Conservation (phyloP, 768 basidiomycete genomes). For the Lactarius evosmus region DNA sequence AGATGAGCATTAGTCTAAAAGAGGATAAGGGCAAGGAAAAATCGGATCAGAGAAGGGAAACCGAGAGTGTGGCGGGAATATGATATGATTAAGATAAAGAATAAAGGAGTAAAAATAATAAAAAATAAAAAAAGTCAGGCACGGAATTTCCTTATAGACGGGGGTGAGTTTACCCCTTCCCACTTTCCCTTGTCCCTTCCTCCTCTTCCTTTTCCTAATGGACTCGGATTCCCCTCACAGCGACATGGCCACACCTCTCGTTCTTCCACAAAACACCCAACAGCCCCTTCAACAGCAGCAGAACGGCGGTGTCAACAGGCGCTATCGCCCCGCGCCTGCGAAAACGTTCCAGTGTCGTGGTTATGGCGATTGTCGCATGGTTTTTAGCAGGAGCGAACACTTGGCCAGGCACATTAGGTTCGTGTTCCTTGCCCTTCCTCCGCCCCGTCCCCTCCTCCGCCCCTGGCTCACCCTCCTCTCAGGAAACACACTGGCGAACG, state of each 20-base stretch:
- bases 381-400: conserved; percentile 94
- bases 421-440: conserved; percentile 35
- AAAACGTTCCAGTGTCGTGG: conserved; percentile 96
- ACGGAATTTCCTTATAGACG: conserved; percentile 25
- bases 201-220: conserved; percentile 12
- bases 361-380: conserved; percentile 94
- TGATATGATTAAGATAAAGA: background rate
- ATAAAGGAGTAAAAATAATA: conserved; percentile 19
- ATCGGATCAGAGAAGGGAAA: conserved; percentile 5
- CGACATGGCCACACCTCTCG: conserved; percentile 21
- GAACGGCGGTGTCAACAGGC: conserved; percentile 44
- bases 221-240: conserved; percentile 22
- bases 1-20: conserved; percentile 18
- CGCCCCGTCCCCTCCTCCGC: conserved; percentile 26
- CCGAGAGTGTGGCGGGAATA: background rate
- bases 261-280: conserved; percentile 1
- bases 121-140: conserved; percentile 16
- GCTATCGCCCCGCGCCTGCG: conserved; percentile 79
- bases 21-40: conserved; percentile 27
- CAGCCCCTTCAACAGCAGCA: conserved; percentile 32
- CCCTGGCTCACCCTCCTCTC: conserved; percentile 30
- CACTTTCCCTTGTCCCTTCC: background rate
- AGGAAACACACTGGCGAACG: conserved; percentile 99
- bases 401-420: conserved; percentile 93
- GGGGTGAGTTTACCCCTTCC: background rate